Percentiles rank a stretch among this genome's conserved stretches.
Conservation (phyloP, 208 protist genomes). For the Wallacemonas rigidus region DNA sequence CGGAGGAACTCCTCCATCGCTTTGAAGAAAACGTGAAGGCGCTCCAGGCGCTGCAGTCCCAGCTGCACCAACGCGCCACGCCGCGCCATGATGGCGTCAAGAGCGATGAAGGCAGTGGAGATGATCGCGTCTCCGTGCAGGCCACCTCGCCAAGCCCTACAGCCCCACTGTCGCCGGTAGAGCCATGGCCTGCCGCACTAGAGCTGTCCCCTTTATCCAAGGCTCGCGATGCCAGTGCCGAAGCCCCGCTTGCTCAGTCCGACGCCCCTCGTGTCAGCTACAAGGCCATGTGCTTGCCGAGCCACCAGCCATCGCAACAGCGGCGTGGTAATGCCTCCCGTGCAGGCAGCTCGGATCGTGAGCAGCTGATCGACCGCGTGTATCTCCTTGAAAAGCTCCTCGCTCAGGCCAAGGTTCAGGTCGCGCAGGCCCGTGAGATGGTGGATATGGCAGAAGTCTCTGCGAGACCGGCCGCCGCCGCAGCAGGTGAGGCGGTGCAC, state of each 20-base stretch:
- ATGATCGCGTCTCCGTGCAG: too few relatives aligned
- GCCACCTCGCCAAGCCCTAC: too few relatives aligned
- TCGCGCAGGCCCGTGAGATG: constrained; percentile 30
- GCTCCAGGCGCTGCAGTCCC: constrained; percentile 18
- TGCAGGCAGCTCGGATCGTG: neutral
- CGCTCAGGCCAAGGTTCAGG: constrained; percentile 31
- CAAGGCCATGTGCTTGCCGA: neutral
- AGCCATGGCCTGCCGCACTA: too few relatives aligned
- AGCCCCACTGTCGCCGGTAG: too few relatives aligned
- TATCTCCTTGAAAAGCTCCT: constrained; percentile 30
- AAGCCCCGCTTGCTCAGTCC: too few relatives aligned
- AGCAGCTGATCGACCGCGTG: constrained; percentile 26
- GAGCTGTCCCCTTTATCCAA: too few relatives aligned
- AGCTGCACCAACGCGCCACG: neutral
- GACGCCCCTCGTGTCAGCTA: too few relatives aligned
- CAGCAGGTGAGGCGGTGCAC: neutral
- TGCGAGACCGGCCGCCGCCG: neutral
- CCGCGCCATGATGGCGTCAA: neutral
- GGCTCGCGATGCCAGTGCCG: too few relatives aligned
- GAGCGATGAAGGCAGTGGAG: too few relatives aligned
- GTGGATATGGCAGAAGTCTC: neutral
- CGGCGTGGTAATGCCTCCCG: neutral
- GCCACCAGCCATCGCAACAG: neutral
- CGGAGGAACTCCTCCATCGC: constrained; percentile 29
- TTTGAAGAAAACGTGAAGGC: constrained; percentile 27